Percentiles rank a stretch among this genome's conserved stretches.
phyloP scores from a whole-genome alignment of 805 yeast species.

The Metschnikowia colocasiae region DNA sequence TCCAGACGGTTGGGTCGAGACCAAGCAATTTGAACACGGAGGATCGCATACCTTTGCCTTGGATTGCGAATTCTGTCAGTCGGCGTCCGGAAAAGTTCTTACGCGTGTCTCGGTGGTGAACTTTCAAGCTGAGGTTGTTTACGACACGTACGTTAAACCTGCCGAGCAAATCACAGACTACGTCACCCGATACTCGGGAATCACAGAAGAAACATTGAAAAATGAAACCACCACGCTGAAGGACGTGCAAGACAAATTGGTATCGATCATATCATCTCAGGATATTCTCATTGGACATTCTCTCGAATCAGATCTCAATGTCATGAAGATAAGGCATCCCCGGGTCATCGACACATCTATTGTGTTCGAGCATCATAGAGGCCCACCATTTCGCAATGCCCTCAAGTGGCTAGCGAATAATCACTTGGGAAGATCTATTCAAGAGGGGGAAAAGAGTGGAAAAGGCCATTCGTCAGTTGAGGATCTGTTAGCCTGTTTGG shows the following conservation, averaged over 20 bases:
- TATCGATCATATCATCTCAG: constrained; percentile 43
- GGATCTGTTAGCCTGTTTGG: constrained; percentile 79
- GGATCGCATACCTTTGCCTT: constrained; percentile 69
- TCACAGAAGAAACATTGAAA: constrained; percentile 63
- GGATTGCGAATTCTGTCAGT: constrained; percentile 91
- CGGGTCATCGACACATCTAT: constrained; percentile 76
- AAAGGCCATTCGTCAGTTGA: constrained; percentile 76
- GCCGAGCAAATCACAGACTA: constrained; percentile 71
- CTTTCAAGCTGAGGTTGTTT: constrained; percentile 53
- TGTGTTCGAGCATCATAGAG: constrained; percentile 73
- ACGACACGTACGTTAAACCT: constrained; percentile 80
- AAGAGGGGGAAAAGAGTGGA: constrained; percentile 56
- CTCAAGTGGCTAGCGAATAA: constrained; percentile 64
- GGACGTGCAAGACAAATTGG: constrained; percentile 64
- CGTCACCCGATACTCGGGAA: constrained; percentile 81
- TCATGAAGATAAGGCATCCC: constrained; percentile 67
- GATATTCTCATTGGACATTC: constrained; percentile 90
- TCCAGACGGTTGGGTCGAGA: constrained; percentile 49
- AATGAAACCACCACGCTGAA: constrained; percentile 59
- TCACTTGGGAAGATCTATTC: constrained; percentile 58
- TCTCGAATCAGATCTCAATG: constrained; percentile 74
- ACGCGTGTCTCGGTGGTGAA: constrained; percentile 77
- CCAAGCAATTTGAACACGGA: constrained; percentile 49
- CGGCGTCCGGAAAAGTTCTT: constrained; percentile 59
- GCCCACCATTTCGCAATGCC: constrained; percentile 78